These are phyloP conservation scores for Phytopythium cucurbitacearum DNA, from an alignment of 352 stramenopile species.

Conservation along the genomic window DNA sequence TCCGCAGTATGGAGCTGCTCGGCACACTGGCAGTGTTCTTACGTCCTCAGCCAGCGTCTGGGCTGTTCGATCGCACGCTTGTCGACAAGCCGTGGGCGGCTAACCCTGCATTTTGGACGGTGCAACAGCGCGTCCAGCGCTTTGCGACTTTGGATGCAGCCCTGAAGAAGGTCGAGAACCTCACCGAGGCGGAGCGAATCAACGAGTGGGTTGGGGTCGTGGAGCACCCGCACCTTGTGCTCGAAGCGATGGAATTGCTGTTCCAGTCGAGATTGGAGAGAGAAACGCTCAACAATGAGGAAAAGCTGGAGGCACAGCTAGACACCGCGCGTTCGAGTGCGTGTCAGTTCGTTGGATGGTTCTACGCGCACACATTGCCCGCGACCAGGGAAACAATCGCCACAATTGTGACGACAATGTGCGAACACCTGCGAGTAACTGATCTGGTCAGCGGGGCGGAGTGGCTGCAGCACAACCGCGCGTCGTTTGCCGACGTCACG, in stretches of 20 bases:
- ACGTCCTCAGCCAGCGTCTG: background rate
- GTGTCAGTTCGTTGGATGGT: slow-evolving; percentile 37
- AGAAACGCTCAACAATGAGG: slow-evolving; percentile 12
- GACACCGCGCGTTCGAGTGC: slow-evolving; percentile 7
- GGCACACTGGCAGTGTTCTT: slow-evolving; percentile 7
- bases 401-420: slow-evolving; percentile 15
- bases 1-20: slow-evolving; percentile 33
- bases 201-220: slow-evolving; percentile 29
- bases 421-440: slow-evolving; percentile 11
- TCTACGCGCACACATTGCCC: slow-evolving; percentile 23
- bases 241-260: slow-evolving; percentile 19
- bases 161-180: background rate
- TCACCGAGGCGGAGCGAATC: background rate
- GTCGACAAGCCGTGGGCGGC: slow-evolving; percentile 1
- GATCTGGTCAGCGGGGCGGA: slow-evolving; percentile 15
- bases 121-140: background rate
- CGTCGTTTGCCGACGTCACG: slow-evolving; percentile 23
- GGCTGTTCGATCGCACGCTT: slow-evolving; percentile 3
- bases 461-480: slow-evolving; percentile 43
- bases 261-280: slow-evolving; percentile 16
- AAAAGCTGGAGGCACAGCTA: slow-evolving; percentile 5
- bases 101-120: slow-evolving; percentile 1
- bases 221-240: slow-evolving; percentile 18
- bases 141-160: slow-evolving; percentile 1
- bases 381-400: slow-evolving; percentile 14